Conservation (phyloP, 805 yeast species). For the Scheffersomyces lignosus region DNA sequence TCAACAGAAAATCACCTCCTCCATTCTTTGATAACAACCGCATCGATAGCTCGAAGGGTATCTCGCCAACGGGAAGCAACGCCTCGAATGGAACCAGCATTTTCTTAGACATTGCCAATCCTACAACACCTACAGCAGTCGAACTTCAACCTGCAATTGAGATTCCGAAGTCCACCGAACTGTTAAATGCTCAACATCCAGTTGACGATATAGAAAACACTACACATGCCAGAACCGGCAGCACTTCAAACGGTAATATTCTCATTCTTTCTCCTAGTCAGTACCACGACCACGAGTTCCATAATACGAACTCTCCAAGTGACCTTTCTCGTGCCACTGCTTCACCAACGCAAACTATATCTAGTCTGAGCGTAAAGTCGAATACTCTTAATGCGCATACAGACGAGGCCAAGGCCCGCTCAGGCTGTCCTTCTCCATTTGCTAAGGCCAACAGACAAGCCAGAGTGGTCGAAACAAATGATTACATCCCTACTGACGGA, state of each 20-base stretch:
- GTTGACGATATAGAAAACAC: too few species aligned
- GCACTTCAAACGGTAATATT: too few species aligned
- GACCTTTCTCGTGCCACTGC: constrained; percentile 5
- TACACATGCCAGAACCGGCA: too few species aligned
- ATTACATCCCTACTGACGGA: constrained; percentile 13
- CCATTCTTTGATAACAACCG: constrained; percentile 14
- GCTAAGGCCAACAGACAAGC: constrained; percentile 47
- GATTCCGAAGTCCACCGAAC: too few species aligned
- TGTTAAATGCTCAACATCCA: too few species aligned
- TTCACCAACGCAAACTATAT: constrained; percentile 1
- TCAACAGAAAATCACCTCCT: constrained; percentile 4
- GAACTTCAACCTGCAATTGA: too few species aligned
- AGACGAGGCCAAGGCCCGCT: constrained; percentile 23
- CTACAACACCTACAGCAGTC: too few species aligned
- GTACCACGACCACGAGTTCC: constrained; percentile 33
- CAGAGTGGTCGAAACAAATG: constrained; percentile 41
- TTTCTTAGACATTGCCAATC: too few species aligned
- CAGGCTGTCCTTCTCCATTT: constrained; percentile 38
- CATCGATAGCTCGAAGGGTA: too few species aligned
- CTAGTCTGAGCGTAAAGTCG: constrained; percentile 1
- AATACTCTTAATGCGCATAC: constrained; percentile 10
- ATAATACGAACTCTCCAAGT: constrained; percentile 14
- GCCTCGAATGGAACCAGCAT: too few species aligned
- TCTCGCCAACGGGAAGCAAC: too few species aligned
- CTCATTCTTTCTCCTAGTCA: constrained; percentile 43